Base-by-base conservation (phyloP, 768 basidiomycete genomes). In the Trametes gibbosa region DNA sequence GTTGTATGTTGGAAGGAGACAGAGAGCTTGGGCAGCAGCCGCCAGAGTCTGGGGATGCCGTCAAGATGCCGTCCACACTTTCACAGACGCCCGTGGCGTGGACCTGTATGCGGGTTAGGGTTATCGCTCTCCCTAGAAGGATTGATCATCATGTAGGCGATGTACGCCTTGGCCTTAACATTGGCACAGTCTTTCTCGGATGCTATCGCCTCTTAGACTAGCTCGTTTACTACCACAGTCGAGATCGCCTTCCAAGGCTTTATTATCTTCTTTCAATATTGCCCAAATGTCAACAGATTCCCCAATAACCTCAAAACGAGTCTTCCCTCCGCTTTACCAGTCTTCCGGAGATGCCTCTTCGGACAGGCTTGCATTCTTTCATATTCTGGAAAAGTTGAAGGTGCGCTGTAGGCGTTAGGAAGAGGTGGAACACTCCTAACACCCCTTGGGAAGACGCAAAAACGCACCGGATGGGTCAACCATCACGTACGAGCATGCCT, bases 391-490 rank as follows among this genome's bases (percentile, higher is more conserved):
- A 72, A 78, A 85, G 63, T 76, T 98, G 34, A 98, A 98, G 85
- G 95, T 92, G 56, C 39, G 24, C 23, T 10, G 2, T 19, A 19
- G 23, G 10, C 50, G 3, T 24, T 9, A 5, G 24, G 5, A 14
- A 4, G 3, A 9, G 17, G 29, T 32, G 4, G 5, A 10, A 32
- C 5, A 10, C 29, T 32, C 29, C 4, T 10, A 32, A 32, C 4
- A 32, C 29, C 17, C 21, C 3, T 5, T 14, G 2, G n/a, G 3
- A 37, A 97, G 94, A 95, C 90, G 0, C 94, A 98, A 69, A 96
- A 95, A 71, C 83, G 96, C 9, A 97, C 95, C 0, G 96, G 96
- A 61, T 99, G 95, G 96, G 82, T 95, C 32, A 81, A 95, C 64
- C 81, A 93, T 66, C 81, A 89, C 43, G 90, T 91, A 63, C 57